Evolutionary conservation across 495 filamentous ascomycete genomes (phyloP).

Genomic region (Achaetomiella virescens): DNA sequence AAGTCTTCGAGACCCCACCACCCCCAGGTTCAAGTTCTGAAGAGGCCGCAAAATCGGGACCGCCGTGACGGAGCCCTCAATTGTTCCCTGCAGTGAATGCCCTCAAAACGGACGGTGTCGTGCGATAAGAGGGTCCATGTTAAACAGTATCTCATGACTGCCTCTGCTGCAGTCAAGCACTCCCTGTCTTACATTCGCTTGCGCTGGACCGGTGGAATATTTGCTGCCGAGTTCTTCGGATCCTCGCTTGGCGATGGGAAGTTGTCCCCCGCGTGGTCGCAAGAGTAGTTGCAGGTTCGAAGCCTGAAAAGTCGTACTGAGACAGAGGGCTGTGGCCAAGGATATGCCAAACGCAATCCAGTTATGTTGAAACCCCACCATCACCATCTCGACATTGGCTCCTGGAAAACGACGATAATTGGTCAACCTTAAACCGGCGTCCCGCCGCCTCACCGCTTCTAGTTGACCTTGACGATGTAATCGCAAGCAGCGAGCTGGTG

Average conservation of each 20-base stretch:
- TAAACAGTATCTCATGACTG: neutral
- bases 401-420: neutral
- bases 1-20: neutral
- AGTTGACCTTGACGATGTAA: neutral
- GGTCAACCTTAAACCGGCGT: neutral
- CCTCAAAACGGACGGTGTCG: neutral
- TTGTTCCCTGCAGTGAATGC: neutral
- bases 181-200: neutral
- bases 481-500: neutral
- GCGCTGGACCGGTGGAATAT: neutral
- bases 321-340: neutral
- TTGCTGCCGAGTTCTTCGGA: neutral
- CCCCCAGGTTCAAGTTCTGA: neutral
- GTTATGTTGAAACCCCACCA: neutral
- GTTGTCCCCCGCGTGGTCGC: neutral
- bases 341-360: no score
- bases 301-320: neutral
- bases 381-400: neutral
- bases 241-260: neutral
- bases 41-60: no score
- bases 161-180: neutral
- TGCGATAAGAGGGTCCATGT: neutral
- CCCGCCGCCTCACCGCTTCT: conserved; percentile 7
- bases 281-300: neutral
- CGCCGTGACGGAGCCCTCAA: neutral